Evolutionary conservation across 176 grass and related monocot genomes (phyloP).

Genomic region (sorghum (Sorghum bicolor)): Sorghum_bicolor_NCBIv3 NC_012870.2:17691001-17691500

Average conservation of each 20-base stretch:
- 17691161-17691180: too few relatives aligned
- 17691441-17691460: background rate
- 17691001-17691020: too few relatives aligned
- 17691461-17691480: background rate
- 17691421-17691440: background rate
- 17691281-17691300: background rate
- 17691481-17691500: background rate
- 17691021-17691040: too few relatives aligned
- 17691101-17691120: too few relatives aligned
- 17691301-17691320: background rate
- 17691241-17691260: background rate
- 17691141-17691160: too few relatives aligned
- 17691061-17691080: too few relatives aligned
- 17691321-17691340: background rate
- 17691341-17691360: background rate
- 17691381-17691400: background rate
- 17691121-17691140: too few relatives aligned
- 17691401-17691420: background rate
- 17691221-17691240: slow-evolving; percentile 29
- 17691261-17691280: background rate
- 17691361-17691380: background rate
- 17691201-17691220: background rate
- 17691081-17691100: too few relatives aligned
- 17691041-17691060: too few relatives aligned
- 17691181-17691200: too few relatives aligned